These are phyloP conservation scores for Hydnum rufescens DNA, from an alignment of 768 basidiomycete genomes.

Conservation along the genomic window DNA sequence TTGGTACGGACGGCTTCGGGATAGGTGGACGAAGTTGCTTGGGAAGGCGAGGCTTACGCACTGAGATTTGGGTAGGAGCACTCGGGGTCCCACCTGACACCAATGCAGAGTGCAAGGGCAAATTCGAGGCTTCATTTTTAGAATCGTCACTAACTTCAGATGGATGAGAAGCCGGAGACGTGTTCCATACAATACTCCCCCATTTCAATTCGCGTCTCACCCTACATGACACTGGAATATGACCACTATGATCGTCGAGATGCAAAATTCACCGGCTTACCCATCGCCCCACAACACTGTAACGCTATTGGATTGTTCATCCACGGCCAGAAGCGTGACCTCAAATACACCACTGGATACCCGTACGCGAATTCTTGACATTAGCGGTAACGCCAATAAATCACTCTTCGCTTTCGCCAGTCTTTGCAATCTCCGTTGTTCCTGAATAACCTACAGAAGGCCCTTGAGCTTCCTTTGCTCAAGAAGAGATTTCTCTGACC, in stretches of 20 bases:
- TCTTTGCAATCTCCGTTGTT: not conserved
- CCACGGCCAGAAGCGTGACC: constrained; percentile 52
- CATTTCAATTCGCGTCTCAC: constrained; percentile 5
- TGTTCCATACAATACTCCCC: constrained; percentile 7
- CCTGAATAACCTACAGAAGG: constrained; percentile 10
- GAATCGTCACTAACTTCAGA: too few species aligned
- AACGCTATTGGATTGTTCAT: constrained; percentile 48
- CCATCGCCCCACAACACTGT: constrained; percentile 45
- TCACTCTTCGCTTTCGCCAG: constrained; percentile 53
- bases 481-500: constrained; percentile 16
- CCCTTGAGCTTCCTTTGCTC: constrained; percentile 43
- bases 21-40: too few species aligned
- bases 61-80: too few species aligned
- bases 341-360: constrained; percentile 73
- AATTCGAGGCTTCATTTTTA: too few species aligned
- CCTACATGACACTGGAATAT: not conserved
- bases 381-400: constrained; percentile 44
- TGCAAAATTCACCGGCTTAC: not conserved
- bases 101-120: too few species aligned
- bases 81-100: too few species aligned
- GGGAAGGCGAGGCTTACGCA: too few species aligned
- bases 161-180: too few species aligned
- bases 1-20: too few species aligned
- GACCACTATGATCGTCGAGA: not conserved
- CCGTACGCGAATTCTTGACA: constrained; percentile 67